Conservation (phyloP, 164 flowering plant species). For the Protea cynaroides region DNA sequence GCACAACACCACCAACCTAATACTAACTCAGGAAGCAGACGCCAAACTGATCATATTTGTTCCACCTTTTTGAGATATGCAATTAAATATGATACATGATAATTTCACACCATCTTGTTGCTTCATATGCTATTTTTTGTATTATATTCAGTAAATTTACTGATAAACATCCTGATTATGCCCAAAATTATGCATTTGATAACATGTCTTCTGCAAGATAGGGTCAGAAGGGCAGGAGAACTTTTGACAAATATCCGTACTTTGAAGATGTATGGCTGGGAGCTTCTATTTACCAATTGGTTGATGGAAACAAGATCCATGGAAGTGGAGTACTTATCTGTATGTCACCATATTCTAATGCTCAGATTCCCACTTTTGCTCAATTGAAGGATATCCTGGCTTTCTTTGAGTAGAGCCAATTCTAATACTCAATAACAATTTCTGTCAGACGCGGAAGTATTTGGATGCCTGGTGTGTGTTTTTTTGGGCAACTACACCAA, state of each 20-base stretch:
- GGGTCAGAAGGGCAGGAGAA: constrained; percentile 87
- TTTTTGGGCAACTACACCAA: constrained; percentile 99
- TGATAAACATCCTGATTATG: no score
- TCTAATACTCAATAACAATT: constrained; percentile 5
- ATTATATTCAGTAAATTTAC: no score
- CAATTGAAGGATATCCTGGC: constrained; percentile 2
- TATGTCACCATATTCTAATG: constrained; percentile 26
- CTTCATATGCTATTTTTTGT: no score
- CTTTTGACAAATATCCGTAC: constrained; percentile 76
- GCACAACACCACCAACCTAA: no score
- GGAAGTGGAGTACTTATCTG: constrained; percentile 82
- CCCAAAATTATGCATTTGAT: constrained; percentile 1
- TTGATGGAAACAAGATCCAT: constrained; percentile 70
- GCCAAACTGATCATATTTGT: no score
- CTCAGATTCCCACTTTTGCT: not conserved
- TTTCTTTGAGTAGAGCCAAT: constrained; percentile 4
- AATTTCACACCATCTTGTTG: no score
- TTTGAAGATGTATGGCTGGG: constrained; percentile 95
- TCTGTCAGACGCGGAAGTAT: constrained; percentile 78
- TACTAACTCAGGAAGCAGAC: no score
- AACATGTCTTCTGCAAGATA: constrained; percentile 19
- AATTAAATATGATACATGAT: no score
- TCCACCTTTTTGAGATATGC: no score
- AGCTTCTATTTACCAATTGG: constrained; percentile 63
- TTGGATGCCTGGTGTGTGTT: constrained; percentile 99